Base-by-base conservation (phyloP, 2,329 filamentous ascomycete genomes). In the Fusarium buharicum region DNA sequence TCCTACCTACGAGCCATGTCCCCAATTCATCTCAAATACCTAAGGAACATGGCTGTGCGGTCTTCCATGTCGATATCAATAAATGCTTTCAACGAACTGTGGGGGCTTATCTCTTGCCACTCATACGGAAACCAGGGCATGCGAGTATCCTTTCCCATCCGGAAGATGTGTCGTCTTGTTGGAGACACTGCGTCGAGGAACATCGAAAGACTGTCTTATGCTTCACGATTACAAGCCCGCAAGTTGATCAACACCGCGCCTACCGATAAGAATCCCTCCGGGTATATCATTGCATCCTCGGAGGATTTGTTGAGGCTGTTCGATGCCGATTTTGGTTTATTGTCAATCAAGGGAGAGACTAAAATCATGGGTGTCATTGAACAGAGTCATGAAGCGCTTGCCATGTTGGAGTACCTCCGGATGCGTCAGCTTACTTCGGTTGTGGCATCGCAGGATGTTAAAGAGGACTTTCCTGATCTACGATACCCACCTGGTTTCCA, bases 21-120 rank as follows among this genome's bases (percentile, higher is more conserved):
- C 1, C 92, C 93, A 0, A 93, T 96, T 37, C 92, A 95, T 71
- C 75, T 96, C 50, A 96, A 96, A 71, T 97, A 96, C 68, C 81
- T 97, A 4, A 84, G 79, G 6, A 93, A 97, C 72, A 97, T 97
- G 93, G 89, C 88, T 8, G 92, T 96, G 1, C 87, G 92, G n/a
- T 92, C 92, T 0, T 96, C 92, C 63, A 97, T 97, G 92, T 96
- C 92, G 0, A 93, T 97, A 59, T 96, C 92, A 1, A 91, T 97
- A 70, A 95, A 92, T 63, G 91, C 91, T 0, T 95, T 96, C 68
- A 83, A 85, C 66, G 90, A 96, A 67, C 78, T 97, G 0, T 97
- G 93, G 93, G 93, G 93, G 0, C 78, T 97, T 24, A 92, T 97
- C 36, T 88, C 92, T 2, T 96, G 92, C 59, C 93, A 97, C 72